Conservation (phyloP, 1,139 yeast genomes). For the Scheffersomyces illinoinensis region DNA sequence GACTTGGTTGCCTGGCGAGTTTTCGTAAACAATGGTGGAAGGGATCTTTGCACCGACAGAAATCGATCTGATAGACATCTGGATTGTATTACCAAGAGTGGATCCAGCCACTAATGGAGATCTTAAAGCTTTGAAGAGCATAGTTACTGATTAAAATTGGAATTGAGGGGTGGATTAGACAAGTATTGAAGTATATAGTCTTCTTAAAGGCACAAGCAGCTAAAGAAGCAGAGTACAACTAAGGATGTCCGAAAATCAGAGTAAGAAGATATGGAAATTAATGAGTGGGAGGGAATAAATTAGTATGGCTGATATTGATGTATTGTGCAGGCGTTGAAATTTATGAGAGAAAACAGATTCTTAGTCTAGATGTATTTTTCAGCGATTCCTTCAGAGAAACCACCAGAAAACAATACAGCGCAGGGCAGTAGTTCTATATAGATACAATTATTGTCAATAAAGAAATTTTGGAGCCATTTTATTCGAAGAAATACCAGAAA, state of each 20-base stretch:
- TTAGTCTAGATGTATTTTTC: no score
- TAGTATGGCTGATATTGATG: neutral
- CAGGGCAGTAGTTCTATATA: neutral
- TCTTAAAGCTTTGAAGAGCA: constrained; percentile 4
- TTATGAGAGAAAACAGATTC: no score
- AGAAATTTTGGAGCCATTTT: neutral
- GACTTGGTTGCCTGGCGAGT: constrained; percentile 67
- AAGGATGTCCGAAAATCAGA: neutral
- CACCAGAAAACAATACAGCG: neutral
- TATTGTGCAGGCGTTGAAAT: neutral
- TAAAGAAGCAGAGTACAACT: neutral
- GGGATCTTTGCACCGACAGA: constrained; percentile 63
- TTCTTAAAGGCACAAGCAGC: neutral
- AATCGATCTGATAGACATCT: constrained; percentile 26
- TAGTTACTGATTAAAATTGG: neutral
- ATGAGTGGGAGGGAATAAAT: neutral
- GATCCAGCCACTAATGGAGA: constrained; percentile 4
- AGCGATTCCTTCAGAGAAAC: no score
- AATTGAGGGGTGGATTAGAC: neutral
- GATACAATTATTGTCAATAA: neutral
- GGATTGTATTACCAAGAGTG: constrained; percentile 3
- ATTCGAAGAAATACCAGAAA: neutral
- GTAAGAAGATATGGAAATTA: neutral
- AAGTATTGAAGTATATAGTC: neutral
- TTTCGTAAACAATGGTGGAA: constrained; percentile 53